Base-by-base conservation (phyloP, 169 alveolate genomes). In the Plasmodium cynomolgi region DNA sequence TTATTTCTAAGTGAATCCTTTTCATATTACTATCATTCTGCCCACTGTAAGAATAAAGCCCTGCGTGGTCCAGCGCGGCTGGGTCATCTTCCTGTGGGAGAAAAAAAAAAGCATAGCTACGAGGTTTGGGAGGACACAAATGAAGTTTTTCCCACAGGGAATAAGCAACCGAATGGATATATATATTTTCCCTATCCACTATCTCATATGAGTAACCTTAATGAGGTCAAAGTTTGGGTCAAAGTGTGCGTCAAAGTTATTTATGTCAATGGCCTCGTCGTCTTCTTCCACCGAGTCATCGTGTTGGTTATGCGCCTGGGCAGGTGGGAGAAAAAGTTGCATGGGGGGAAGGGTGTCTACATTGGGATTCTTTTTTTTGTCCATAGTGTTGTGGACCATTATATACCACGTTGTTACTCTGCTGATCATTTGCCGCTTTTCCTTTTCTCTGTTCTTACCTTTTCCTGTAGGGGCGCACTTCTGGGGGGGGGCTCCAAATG, bases 61-160 rank as follows among this genome's bases (percentile, higher is more conserved):
- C 73, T 31, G 84, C 15, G 75, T 41, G 41, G 73, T 90, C 77
- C n/a, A 81, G 26, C 20, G 85, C 84, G 23, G 94, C 94, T 58
- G 91, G 94, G 80, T 90, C 94, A 90, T 90, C 20, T 31, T 90
- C 94, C 94, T 90, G 37, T 26, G 73, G 17, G 20, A n/a, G 73
- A 90, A 50, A 80, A 62, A 81, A 50, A 31, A 90, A 80, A 37
- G n/a, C 80, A 56, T n/a, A 47, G 39, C 71, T 50, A 50, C 31
- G 26, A 26, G n/a, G 26, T 26, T 23, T 50, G 62, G 62, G 9
- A 50, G 29, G 77, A 23, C 17, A 68, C 77, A 68, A 68, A 68
- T 23, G 37, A 68, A 68, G 77, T 68, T 68, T 68, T 20, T 8
- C 77, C 37, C 0, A 20, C 0, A 23, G 34, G 7, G 77, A 26